Conservation (phyloP, 78 protist species). For the Dictyostelium intermedium region DNA sequence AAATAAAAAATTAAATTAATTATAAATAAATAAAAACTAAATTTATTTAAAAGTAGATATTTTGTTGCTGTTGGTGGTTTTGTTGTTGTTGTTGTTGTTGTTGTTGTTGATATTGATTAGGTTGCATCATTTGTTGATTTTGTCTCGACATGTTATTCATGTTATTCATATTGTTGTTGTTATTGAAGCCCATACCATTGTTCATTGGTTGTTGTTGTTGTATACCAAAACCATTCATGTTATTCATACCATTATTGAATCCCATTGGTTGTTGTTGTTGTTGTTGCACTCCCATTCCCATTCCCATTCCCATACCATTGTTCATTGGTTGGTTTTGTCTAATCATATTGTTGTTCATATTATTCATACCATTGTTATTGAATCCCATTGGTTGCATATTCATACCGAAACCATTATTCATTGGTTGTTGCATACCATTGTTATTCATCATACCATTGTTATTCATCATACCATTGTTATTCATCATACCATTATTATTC, state of each 20-base stretch:
- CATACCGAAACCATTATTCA: neutral
- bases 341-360: neutral
- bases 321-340: neutral
- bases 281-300: neutral
- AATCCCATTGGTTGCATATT: neutral
- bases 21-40: neutral
- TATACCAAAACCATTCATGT: neutral
- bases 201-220: neutral
- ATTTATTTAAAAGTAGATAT: conserved; percentile 18
- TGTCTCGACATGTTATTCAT: neutral
- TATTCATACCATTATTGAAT: neutral
- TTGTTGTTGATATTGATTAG: neutral
- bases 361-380: neutral
- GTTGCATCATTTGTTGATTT: neutral
- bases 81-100: neutral
- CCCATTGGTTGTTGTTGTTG: neutral
- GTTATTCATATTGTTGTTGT: too few species aligned
- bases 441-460: neutral
- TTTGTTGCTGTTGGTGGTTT: neutral
- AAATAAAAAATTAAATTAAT: too few species aligned
- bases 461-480: neutral
- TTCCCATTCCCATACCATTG: conserved; percentile 12
- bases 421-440: conserved; percentile 6
- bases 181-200: neutral
- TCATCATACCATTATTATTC: neutral